Evolutionary conservation across 305 asterid genomes (phyloP).

Genomic region (Rubia tinctorum): DNA sequence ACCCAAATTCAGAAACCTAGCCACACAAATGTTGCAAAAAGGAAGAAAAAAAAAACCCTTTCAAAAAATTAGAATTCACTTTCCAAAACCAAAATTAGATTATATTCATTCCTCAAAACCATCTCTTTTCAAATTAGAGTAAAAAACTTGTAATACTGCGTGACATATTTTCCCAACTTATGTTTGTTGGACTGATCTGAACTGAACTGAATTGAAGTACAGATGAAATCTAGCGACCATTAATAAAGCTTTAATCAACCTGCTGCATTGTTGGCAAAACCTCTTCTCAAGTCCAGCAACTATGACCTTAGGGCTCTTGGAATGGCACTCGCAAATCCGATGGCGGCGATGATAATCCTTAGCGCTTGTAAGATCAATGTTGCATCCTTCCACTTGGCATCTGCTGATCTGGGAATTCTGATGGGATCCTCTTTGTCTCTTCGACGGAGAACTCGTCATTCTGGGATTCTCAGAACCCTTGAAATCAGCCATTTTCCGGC

Average conservation of each 20-base stretch:
- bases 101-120: neutral
- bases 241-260: conserved; percentile 28
- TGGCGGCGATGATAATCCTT: conserved; percentile 75
- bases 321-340: conserved; percentile 68
- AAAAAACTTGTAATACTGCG: neutral
- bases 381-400: conserved; percentile 82
- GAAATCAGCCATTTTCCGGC: neutral
- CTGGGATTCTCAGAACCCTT: neutral
- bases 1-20: conserved; percentile 1
- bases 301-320: conserved; percentile 57
- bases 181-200: no score
- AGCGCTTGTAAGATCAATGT: conserved; percentile 60
- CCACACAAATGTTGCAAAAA: neutral
- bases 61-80: neutral
- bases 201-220: no score
- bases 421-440: conserved; percentile 18
- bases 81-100: neutral
- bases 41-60: neutral
- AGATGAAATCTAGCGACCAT: no score
- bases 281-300: conserved; percentile 60
- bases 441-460: conserved; percentile 5
- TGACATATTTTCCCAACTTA: no score
- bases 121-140: neutral
- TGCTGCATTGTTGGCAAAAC: conserved; percentile 93
- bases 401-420: conserved; percentile 38